Evolutionary conservation across 75 land plant genomes (phyloP).

Genomic region (Ceratopteris richardii): DNA sequence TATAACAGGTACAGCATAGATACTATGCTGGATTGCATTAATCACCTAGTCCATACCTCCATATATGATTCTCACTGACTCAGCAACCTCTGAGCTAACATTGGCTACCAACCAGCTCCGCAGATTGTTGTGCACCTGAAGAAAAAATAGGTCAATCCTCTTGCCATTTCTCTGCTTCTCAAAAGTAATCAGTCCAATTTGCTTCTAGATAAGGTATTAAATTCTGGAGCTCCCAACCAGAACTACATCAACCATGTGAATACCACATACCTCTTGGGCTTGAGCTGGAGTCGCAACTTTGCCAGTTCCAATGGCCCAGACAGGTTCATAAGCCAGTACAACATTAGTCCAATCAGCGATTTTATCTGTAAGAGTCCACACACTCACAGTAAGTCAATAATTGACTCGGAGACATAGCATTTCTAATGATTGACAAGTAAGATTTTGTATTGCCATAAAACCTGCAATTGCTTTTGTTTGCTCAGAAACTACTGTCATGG

Average conservation of each 20-base stretch:
- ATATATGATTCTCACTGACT: constrained; percentile 24
- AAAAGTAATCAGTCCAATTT: too few relatives aligned
- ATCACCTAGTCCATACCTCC: constrained; percentile 9
- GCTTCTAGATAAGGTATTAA: too few relatives aligned
- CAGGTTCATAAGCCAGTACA: constrained; percentile 34
- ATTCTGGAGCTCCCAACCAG: too few relatives aligned
- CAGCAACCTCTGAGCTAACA: constrained; percentile 22
- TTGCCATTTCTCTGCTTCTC: too few relatives aligned
- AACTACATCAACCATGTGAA: too few relatives aligned
- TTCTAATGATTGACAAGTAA: too few relatives aligned
- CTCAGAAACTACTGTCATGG: constrained; percentile 18
- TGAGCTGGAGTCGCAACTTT: constrained; percentile 30
- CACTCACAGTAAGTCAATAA: background rate
- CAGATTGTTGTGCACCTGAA: constrained; percentile 13
- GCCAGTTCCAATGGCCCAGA: constrained; percentile 40
- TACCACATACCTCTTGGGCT: constrained; percentile 37
- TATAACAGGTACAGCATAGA: too few relatives aligned
- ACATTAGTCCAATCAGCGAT: constrained; percentile 21
- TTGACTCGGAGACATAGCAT: background rate
- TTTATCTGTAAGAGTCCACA: constrained; percentile 6
- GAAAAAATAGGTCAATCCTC: too few relatives aligned
- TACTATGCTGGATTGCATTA: too few relatives aligned
- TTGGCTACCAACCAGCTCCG: constrained; percentile 30
- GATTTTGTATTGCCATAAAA: too few relatives aligned
- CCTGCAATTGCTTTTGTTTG: constrained; percentile 25